Evolutionary conservation across 192 early-diverging fungal species (phyloP), one percentile per base, ranked within the genome.

Genomic region (Radiomyces spectabilis): DNA sequence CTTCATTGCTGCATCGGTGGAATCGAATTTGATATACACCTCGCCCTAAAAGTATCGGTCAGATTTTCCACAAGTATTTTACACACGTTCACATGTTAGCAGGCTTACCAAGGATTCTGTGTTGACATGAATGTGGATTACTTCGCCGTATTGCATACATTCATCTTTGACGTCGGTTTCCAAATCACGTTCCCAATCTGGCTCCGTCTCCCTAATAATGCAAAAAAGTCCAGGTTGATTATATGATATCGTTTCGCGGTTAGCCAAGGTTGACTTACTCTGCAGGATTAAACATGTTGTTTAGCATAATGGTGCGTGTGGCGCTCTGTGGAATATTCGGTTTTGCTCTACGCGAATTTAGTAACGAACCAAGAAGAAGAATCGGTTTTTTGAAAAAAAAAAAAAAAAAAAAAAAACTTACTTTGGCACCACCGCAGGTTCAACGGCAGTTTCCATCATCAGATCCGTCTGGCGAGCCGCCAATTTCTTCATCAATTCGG

Each of bases 241-340:
- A n/a, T n/a, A n/a, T n/a, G n/a, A n/a, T n/a, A n/a, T n/a, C n/a
- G n/a, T n/a, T 18, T 18, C 13, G 18, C 59, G 15, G 40, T 57
- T 29, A 8, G 16, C 21, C 16, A 55, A 18, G 5, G 9, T 43
- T 35, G 25, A 76, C 81, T 63, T 82, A 89, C 84, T 89, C 87
- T 53, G 71, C 72, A 32, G 88, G 87, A 30, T 89, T 81, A 61
- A 93, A 93, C 91, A 92, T 91, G 53, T 93, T 91, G 33, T 85
- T 89, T 53, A 93, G 64, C 39, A 92, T 60, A 1, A 93, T 71
- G 32, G 79, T 79, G 25, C 82, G 77, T 10, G 86, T 79, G 19
- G 75, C 73, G 47, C 73, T 65, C 10, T 38, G 65, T 16, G 78
- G 79, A 27, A 79, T 61, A 40, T 69, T 52, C 38, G 70, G 66